These are phyloP conservation scores for Calonectria fujianensis DNA, from an alignment of 2,329 filamentous ascomycete genomes.

Conservation along the genomic window DNA sequence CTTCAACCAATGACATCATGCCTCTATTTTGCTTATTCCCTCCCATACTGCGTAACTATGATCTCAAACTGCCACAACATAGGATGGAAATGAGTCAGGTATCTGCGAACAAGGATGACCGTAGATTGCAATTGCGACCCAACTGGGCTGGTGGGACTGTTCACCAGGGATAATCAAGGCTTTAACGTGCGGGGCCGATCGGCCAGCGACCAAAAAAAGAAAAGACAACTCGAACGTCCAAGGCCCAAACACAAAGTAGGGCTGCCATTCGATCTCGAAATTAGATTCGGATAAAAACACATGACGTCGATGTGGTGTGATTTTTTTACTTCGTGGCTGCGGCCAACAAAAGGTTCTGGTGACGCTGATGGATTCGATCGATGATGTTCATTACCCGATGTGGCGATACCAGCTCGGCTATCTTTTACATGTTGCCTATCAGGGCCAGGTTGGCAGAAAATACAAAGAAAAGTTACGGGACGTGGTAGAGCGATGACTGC, in stretches of 20 bases:
- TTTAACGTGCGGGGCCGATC: neutral
- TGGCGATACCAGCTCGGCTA: neutral
- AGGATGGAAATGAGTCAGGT: neutral
- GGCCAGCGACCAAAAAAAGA: neutral
- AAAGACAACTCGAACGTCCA: neutral
- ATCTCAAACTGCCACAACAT: neutral
- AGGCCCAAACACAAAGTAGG: neutral
- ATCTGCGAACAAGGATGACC: neutral
- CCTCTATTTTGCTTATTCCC: neutral
- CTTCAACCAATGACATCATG: conserved; percentile 27
- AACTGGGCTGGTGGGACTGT: neutral
- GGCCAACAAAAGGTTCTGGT: neutral
- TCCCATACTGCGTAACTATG: neutral
- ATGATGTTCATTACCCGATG: neutral
- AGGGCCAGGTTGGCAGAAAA: neutral
- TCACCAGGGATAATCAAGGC: conserved; percentile 19
- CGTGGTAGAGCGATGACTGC: neutral
- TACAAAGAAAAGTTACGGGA: neutral
- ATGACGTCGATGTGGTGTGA: conserved; percentile 4
- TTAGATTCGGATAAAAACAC: neutral
- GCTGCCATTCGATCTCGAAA: too few species aligned
- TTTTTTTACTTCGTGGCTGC: neutral
- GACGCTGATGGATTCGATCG: neutral
- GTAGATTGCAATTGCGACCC: neutral
- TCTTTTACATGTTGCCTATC: neutral